Evolutionary conservation across 2,329 filamentous ascomycete species (phyloP).

Genomic region (Xylaria arbuscula): DNA sequence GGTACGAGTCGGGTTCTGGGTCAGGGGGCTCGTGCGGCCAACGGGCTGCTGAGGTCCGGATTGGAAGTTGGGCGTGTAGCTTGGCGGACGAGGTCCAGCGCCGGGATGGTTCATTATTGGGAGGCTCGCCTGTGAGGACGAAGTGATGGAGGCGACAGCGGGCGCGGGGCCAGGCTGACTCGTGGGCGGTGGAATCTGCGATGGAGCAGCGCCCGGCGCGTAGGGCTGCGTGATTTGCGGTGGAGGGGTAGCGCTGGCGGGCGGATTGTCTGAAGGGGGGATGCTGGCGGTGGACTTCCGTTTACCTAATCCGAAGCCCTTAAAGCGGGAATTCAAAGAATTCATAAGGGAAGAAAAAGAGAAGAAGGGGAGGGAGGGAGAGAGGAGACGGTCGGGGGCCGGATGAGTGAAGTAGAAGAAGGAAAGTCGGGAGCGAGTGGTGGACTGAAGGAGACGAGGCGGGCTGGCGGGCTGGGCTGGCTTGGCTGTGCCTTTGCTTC

Average conservation of each 20-base stretch:
- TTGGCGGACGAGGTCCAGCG: conserved; percentile 70
- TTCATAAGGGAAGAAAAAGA: conserved; percentile 67
- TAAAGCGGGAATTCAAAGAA: conserved; percentile 83
- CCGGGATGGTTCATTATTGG: conserved; percentile 72
- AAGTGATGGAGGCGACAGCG: conserved; percentile 60
- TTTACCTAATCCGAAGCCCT: conserved; percentile 84
- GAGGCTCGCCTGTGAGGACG: conserved; percentile 61
- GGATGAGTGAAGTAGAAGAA: conserved; percentile 37
- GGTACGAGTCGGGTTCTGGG: conserved; percentile 62
- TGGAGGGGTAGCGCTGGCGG: conserved; percentile 53
- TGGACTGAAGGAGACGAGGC: conserved; percentile 25
- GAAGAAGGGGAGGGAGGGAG: conserved; percentile 38
- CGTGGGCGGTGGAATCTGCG: conserved; percentile 48
- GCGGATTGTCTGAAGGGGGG: conserved; percentile 60
- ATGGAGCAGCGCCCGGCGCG: conserved; percentile 36
- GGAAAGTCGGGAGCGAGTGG: conserved; percentile 15
- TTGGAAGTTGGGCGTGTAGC: conserved; percentile 69
- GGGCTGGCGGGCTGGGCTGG: conserved; percentile 29
- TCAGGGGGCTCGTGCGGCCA: conserved; percentile 66
- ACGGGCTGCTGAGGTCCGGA: conserved; percentile 59
- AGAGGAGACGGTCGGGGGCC: conserved; percentile 13
- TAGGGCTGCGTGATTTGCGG: conserved; percentile 65
- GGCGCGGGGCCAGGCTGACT: conserved; percentile 52
- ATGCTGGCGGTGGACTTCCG: conserved; percentile 76
- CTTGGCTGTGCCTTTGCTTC: conserved; percentile 11